A percentile compares a stretch with the other conserved stretches of the same genome.
These are phyloP conservation scores for Allium fistulosum DNA, from an alignment of 106 monocot species.

Conservation along the genomic window DNA sequence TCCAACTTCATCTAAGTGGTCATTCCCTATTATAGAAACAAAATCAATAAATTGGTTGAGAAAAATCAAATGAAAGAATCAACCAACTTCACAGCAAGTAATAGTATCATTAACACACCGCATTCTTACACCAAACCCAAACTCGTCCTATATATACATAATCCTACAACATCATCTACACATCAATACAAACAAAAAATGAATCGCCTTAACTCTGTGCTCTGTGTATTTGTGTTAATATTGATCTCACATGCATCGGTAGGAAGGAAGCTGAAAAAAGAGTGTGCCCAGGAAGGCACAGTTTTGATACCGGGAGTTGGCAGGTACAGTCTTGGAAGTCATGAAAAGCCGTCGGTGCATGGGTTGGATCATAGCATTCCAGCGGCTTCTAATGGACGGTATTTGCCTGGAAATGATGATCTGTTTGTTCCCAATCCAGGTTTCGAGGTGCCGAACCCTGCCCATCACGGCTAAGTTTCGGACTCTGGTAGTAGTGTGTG, in stretches of 20 bases:
- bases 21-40: too few species aligned
- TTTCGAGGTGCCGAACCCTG: constrained; percentile 12
- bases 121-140: not conserved
- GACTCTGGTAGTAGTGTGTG: too few species aligned
- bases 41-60: too few species aligned
- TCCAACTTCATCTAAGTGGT: too few species aligned
- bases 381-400: constrained; percentile 5
- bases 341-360: not conserved
- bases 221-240: not conserved
- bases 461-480: not conserved
- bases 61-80: too few species aligned
- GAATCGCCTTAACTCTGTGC: not conserved
- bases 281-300: constrained; percentile 10
- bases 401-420: constrained; percentile 14
- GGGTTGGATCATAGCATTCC: constrained; percentile 15
- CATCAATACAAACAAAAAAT: not conserved
- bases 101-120: constrained; percentile 1
- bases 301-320: constrained; percentile 3
- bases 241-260: not conserved
- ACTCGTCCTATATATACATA: not conserved
- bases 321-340: not conserved
- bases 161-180: not conserved
- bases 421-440: constrained; percentile 17
- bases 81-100: too few species aligned
- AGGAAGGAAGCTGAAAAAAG: constrained; percentile 9